Percentiles rank a stretch among this genome's conserved stretches.
Evolutionary conservation across 1,284 basidiomycete species (phyloP).

Genomic region (Cystobasidium sp.): DNA sequence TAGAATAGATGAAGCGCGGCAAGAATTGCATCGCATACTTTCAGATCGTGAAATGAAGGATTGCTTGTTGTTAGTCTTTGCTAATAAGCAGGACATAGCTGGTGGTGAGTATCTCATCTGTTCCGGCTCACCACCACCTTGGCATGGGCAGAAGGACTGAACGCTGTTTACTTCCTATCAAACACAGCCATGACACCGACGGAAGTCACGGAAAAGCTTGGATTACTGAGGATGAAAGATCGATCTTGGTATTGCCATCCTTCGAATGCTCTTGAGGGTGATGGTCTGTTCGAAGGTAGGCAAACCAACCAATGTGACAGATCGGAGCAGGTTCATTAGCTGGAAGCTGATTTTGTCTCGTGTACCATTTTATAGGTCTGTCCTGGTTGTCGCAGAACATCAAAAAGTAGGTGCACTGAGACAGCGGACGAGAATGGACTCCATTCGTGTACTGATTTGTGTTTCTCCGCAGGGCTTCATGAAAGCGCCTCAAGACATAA

Average conservation of each 20-base stretch:
- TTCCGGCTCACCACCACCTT: slow-evolving; percentile 36
- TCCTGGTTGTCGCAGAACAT: slow-evolving; percentile 97
- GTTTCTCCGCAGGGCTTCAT: slow-evolving; percentile 6
- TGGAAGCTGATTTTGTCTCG: background rate
- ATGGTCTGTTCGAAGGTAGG: slow-evolving; percentile 83
- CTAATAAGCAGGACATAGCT: slow-evolving; percentile 98
- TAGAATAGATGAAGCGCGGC: slow-evolving; percentile 93
- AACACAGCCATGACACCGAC: slow-evolving; percentile 91
- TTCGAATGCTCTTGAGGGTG: slow-evolving; percentile 62
- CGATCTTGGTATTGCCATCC: slow-evolving; percentile 81
- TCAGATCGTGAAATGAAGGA: slow-evolving; percentile 98
- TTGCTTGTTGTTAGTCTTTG: slow-evolving; percentile 93
- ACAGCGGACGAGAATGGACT: no score
- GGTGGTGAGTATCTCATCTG: slow-evolving; percentile 69
- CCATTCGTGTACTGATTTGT: background rate
- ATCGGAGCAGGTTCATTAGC: background rate
- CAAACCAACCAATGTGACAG: background rate
- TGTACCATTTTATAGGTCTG: slow-evolving; percentile 61
- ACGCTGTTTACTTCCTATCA: background rate
- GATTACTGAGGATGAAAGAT: slow-evolving; percentile 92
- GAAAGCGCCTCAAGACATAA: background rate
- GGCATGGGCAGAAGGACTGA: slow-evolving; percentile 15
- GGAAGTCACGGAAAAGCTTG: slow-evolving; percentile 96
- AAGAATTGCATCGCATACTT: slow-evolving; percentile 94
- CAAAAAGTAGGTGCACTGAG: slow-evolving; percentile 60